phyloP scores from a whole-genome alignment of 192 early-diverging fungal genomes.

The Umbelopsis ramanniana region DNA sequence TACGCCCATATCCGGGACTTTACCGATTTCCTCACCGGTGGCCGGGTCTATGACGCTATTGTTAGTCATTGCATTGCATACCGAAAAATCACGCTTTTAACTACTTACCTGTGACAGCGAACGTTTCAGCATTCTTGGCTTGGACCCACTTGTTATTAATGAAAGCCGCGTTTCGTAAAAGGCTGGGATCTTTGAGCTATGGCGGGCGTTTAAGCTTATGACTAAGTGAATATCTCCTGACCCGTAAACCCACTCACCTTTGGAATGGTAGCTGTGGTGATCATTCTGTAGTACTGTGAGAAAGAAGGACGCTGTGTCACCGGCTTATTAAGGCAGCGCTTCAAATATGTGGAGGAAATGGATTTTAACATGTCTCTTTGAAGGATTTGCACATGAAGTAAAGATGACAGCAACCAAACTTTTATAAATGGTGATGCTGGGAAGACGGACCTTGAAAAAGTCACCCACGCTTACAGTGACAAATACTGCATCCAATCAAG shows the following conservation, averaged over 20 bases:
- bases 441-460: conserved; percentile 13
- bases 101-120: conserved; percentile 57
- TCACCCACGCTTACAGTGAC: conserved; percentile 15
- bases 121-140: conserved; percentile 46
- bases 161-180: conserved; percentile 59
- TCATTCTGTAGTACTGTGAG: conserved; percentile 10
- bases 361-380: conserved; percentile 10
- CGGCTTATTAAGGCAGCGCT: conserved; percentile 15
- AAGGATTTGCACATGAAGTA: not conserved
- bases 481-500: conserved; percentile 11
- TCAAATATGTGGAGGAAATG: conserved; percentile 21
- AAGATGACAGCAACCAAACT: not conserved
- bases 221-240: not conserved
- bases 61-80: no score
- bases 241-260: not conserved
- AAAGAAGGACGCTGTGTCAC: not conserved
- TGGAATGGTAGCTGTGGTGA: not conserved
- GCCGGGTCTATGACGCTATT: conserved; percentile 57
- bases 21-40: conserved; percentile 60
- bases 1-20: conserved; percentile 68
- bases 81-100: not conserved
- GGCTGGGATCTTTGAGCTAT: conserved; percentile 63
- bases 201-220: not conserved
- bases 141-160: conserved; percentile 64
- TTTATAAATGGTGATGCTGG: not conserved